Conservation (phyloP, 495 filamentous ascomycete genomes). For the Penicillium cataractarum region DNA sequence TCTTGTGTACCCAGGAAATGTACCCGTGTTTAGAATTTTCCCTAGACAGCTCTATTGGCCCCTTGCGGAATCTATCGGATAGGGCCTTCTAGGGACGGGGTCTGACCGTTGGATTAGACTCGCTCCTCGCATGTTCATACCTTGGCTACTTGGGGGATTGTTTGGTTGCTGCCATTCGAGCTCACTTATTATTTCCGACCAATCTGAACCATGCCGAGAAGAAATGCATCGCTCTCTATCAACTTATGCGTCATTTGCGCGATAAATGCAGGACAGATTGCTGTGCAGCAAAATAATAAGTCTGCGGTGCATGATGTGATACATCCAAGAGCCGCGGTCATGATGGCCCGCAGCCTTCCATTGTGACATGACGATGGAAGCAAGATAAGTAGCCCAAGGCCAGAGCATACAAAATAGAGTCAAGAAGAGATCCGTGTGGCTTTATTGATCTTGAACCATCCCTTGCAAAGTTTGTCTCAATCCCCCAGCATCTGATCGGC, state of each 20-base stretch:
- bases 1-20: background rate
- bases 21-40: background rate
- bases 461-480: background rate
- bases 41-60: background rate
- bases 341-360: background rate
- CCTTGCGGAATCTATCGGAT: background rate
- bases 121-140: background rate
- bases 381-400: background rate
- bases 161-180: background rate
- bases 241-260: background rate
- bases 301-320: background rate
- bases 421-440: background rate
- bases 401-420: background rate
- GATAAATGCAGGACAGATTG: background rate
- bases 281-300: background rate
- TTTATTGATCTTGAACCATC: slow-evolving; percentile 13
- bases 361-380: background rate
- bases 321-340: background rate
- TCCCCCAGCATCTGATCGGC: slow-evolving; percentile 4
- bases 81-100: background rate
- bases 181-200: background rate
- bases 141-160: background rate
- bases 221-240: background rate
- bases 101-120: background rate
- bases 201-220: background rate